Evolutionary conservation across 208 protist species (phyloP).

Genomic region (Lotmaria passim): DNA sequence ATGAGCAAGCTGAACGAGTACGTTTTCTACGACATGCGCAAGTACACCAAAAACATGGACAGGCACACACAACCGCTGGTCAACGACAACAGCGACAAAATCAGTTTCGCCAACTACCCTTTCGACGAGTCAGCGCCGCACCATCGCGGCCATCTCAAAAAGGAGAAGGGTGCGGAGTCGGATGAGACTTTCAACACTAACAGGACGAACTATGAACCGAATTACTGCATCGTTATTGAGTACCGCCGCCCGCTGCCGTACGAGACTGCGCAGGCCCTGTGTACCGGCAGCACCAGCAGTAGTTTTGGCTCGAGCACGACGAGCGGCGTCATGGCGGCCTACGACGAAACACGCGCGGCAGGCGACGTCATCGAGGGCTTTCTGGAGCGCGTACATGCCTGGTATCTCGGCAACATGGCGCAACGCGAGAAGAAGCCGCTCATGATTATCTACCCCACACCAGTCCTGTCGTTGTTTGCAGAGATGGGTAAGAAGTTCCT

Average conservation of each 20-base stretch:
- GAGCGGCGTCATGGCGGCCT: not conserved
- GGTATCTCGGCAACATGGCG: slow-evolving; percentile 40
- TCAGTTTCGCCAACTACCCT: slow-evolving; percentile 22
- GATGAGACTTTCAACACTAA: slow-evolving; percentile 18
- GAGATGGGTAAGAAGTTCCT: too few relatives aligned
- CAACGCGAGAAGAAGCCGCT: slow-evolving; percentile 26
- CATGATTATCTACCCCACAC: slow-evolving; percentile 54
- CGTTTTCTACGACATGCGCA: slow-evolving; percentile 37
- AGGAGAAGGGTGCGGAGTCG: slow-evolving; percentile 14
- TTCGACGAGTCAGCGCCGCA: slow-evolving; percentile 13
- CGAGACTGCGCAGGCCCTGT: slow-evolving; percentile 23
- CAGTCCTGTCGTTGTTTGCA: slow-evolving; percentile 6
- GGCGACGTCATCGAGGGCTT: slow-evolving; percentile 60
- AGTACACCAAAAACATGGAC: slow-evolving; percentile 29
- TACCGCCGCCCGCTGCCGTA: slow-evolving; percentile 32
- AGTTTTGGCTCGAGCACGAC: too few relatives aligned
- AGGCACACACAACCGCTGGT: slow-evolving; percentile 12
- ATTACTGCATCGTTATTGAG: slow-evolving; percentile 36
- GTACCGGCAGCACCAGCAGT: slow-evolving; percentile 8
- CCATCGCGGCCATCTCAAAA: not conserved
- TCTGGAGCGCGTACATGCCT: slow-evolving; percentile 53
- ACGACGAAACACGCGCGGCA: slow-evolving; percentile 5
- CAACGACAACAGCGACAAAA: slow-evolving; percentile 19
- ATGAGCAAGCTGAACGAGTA: slow-evolving; percentile 29
- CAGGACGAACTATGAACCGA: slow-evolving; percentile 15